Conservation (phyloP, 495 filamentous ascomycete genomes). For the Staphylotrichum longicolle region DNA sequence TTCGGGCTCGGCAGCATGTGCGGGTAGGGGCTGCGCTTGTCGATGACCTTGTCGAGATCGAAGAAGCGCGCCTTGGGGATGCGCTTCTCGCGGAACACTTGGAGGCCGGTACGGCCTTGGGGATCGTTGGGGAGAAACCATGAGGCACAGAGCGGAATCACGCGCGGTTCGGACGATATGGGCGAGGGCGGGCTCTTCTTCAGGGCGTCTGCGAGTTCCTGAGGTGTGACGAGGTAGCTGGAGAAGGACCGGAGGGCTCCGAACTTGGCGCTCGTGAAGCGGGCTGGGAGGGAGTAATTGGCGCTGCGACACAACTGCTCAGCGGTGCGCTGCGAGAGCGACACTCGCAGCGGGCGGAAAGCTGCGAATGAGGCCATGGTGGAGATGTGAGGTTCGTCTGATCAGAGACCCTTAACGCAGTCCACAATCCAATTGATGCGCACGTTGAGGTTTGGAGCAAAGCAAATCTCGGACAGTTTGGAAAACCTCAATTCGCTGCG, state of each 20-base stretch:
- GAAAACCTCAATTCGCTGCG: background rate
- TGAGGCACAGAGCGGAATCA: conserved; percentile 83
- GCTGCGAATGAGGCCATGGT: conserved; percentile 42
- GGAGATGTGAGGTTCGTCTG: conserved; percentile 16
- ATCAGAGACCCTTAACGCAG: background rate
- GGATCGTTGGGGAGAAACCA: conserved; percentile 95
- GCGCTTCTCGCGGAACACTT: conserved; percentile 70
- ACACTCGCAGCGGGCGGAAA: conserved; percentile 38
- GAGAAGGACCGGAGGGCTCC: conserved; percentile 53
- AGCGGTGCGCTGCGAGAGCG: conserved; percentile 33
- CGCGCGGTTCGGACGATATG: conserved; percentile 72
- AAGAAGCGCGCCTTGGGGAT: conserved; percentile 94
- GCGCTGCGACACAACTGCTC: conserved; percentile 23
- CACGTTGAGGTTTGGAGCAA: background rate
- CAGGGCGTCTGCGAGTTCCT: conserved; percentile 75
- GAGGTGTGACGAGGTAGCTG: conserved; percentile 80
- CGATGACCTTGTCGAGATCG: conserved; percentile 86
- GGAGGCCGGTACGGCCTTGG: conserved; percentile 65
- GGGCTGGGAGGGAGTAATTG: conserved; percentile 20
- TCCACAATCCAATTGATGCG: background rate
- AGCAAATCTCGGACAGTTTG: background rate
- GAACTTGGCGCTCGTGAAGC: background rate
- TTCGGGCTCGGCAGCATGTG: conserved; percentile 90
- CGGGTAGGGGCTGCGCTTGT: conserved; percentile 82
- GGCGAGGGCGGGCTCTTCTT: conserved; percentile 70